These are phyloP conservation scores for Wickerhamiella cacticola DNA, from an alignment of 805 yeast genomes.

Conservation along the genomic window DNA sequence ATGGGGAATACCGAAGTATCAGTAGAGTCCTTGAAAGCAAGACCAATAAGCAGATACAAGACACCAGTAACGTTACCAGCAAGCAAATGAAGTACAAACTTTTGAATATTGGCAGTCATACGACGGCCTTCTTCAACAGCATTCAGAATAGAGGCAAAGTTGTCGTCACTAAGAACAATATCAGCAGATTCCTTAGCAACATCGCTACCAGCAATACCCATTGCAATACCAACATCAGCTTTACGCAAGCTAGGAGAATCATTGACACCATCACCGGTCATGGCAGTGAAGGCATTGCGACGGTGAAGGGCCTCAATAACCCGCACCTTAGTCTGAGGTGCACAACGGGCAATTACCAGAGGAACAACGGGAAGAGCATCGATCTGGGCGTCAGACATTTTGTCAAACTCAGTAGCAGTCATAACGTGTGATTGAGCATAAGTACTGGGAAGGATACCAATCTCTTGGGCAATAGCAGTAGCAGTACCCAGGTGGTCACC, in stretches of 20 bases:
- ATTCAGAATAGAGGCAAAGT: constrained; percentile 64
- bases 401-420: constrained; percentile 64
- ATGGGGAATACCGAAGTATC: constrained; percentile 70
- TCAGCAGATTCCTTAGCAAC: constrained; percentile 79
- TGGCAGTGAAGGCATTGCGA: constrained; percentile 53
- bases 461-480: constrained; percentile 66
- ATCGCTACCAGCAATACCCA: constrained; percentile 73
- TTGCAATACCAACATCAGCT: constrained; percentile 74
- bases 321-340: constrained; percentile 70
- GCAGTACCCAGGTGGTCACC: constrained; percentile 78
- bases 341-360: constrained; percentile 68
- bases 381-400: constrained; percentile 44
- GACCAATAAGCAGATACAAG: constrained; percentile 53
- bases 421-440: constrained; percentile 56
- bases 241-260: constrained; percentile 67
- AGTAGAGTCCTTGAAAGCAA: constrained; percentile 51
- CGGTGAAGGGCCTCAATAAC: constrained; percentile 68
- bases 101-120: constrained; percentile 67
- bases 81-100: constrained; percentile 59
- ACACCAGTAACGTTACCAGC: constrained; percentile 68
- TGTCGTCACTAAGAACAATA: constrained; percentile 63
- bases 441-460: constrained; percentile 53
- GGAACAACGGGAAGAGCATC: constrained; percentile 58
- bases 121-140: constrained; percentile 74
- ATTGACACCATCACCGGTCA: constrained; percentile 79